phyloP scores from a whole-genome alignment of 129 eudicot species.

The Helichrysum umbraculigerum region DNA sequence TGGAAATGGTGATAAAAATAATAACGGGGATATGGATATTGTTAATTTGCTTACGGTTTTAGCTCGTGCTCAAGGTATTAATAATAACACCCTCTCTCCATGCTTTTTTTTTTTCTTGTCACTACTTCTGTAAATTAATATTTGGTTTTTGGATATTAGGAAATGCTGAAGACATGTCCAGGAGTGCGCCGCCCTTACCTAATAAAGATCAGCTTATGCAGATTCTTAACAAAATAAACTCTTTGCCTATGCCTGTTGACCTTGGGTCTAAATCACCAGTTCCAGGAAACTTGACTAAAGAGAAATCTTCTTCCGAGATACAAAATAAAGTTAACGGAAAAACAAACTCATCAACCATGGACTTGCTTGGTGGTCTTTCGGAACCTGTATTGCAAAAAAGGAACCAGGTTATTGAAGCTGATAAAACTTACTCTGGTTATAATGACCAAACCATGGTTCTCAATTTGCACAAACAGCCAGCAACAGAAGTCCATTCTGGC shows the following conservation, averaged over 20 bases:
- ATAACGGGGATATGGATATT: conserved; percentile 59
- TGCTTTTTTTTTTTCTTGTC: background rate
- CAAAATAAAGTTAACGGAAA: conserved; percentile 48
- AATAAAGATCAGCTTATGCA: conserved; percentile 78
- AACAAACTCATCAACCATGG: conserved; percentile 59
- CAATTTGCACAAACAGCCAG: conserved; percentile 35
- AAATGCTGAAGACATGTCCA: conserved; percentile 45
- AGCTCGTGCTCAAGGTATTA: conserved; percentile 74
- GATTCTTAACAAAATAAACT: conserved; percentile 72
- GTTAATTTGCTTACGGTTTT: conserved; percentile 68
- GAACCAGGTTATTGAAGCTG: conserved; percentile 44
- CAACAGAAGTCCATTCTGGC: conserved; percentile 48
- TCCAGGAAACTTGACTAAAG: conserved; percentile 33
- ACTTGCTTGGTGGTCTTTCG: conserved; percentile 81
- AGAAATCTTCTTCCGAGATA: conserved; percentile 40
- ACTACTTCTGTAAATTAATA: background rate
- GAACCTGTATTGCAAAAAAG: conserved; percentile 45
- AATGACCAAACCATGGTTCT: conserved; percentile 40
- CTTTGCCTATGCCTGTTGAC: conserved; percentile 61
- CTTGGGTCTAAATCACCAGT: conserved; percentile 42
- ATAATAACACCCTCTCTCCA: background rate
- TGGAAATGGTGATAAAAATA: conserved; percentile 49
- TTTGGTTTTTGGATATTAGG: conserved; percentile 38
- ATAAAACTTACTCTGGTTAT: conserved; percentile 45
- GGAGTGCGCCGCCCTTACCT: conserved; percentile 42